phyloP scores from a whole-genome alignment of 1,284 basidiomycete genomes.

The Testicularia cyperi region DNA sequence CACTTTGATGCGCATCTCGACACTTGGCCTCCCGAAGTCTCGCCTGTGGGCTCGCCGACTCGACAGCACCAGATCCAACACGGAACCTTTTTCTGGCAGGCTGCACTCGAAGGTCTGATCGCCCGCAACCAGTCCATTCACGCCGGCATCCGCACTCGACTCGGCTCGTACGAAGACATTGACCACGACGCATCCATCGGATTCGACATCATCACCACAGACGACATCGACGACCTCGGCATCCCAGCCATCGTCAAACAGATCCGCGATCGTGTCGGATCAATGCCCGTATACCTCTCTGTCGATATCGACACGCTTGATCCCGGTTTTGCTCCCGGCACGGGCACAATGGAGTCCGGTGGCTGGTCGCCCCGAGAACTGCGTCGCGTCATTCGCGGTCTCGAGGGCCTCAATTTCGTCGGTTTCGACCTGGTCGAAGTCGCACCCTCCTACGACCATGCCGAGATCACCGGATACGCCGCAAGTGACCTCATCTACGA shows the following conservation, averaged over 20 bases:
- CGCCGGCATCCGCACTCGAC: constrained; percentile 69
- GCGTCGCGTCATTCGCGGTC: constrained; percentile 27
- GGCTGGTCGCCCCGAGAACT: constrained; percentile 48
- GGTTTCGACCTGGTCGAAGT: constrained; percentile 51
- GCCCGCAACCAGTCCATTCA: constrained; percentile 70
- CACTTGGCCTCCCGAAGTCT: constrained; percentile 68
- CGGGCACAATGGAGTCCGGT: constrained; percentile 43
- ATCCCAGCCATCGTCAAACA: constrained; percentile 25
- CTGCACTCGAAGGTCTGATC: constrained; percentile 61
- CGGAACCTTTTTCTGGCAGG: constrained; percentile 62
- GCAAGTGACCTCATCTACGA: constrained; percentile 47
- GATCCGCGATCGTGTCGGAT: constrained; percentile 30
- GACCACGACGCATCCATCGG: constrained; percentile 37
- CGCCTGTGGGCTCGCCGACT: constrained; percentile 19
- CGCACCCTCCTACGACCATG: constrained; percentile 42
- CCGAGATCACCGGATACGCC: constrained; percentile 44
- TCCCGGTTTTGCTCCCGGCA: constrained; percentile 42
- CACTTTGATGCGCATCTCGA: constrained; percentile 63
- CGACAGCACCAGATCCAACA: constrained; percentile 53
- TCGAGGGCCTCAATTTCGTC: constrained; percentile 46
- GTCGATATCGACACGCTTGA: constrained; percentile 53
- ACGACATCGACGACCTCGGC: constrained; percentile 45
- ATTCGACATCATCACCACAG: constrained; percentile 43
- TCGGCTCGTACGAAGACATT: constrained; percentile 36
- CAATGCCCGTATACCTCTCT: constrained; percentile 44